Percentiles rank a stretch among this genome's conserved stretches.
Conservation (phyloP, 2,329 filamentous ascomycete genomes). For the Stachybotrys echinatus region DNA sequence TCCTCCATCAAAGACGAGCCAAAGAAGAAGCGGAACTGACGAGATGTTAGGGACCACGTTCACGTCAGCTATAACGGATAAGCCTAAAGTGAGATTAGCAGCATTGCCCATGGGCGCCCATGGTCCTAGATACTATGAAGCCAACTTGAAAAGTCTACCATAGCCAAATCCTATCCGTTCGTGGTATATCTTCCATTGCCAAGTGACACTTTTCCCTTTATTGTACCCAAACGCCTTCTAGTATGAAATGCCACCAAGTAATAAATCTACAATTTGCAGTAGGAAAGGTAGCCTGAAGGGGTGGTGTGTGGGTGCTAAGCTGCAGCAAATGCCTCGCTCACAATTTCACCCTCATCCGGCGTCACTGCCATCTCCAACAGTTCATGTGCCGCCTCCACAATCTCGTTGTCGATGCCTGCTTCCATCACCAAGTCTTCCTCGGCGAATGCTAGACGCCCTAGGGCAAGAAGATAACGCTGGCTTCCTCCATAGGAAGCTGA, state of each 20-base stretch:
- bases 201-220: too few species aligned
- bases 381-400: slow-evolving; percentile 74
- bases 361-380: slow-evolving; percentile 77
- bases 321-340: slow-evolving; percentile 35
- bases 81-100: not conserved
- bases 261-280: too few species aligned
- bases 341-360: slow-evolving; percentile 56
- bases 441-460: slow-evolving; percentile 81
- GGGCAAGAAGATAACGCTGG: slow-evolving; percentile 75
- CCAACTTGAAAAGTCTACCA: not conserved
- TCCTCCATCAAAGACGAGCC: not conserved
- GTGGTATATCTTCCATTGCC: not conserved
- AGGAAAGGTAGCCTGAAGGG: too few species aligned
- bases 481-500: slow-evolving; percentile 63
- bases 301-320: too few species aligned
- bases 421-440: slow-evolving; percentile 75
- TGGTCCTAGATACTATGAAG: not conserved
- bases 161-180: not conserved
- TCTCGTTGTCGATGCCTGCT: slow-evolving; percentile 68
- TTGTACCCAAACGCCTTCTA: not conserved
- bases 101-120: not conserved
- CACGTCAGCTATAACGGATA: slow-evolving; percentile 19
- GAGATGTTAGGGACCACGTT: slow-evolving; percentile 15
- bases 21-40: not conserved
- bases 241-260: too few species aligned